phyloP scores from a whole-genome alignment of 2,329 filamentous ascomycete genomes.

The Tolypocladium cylindrosporum region DNA sequence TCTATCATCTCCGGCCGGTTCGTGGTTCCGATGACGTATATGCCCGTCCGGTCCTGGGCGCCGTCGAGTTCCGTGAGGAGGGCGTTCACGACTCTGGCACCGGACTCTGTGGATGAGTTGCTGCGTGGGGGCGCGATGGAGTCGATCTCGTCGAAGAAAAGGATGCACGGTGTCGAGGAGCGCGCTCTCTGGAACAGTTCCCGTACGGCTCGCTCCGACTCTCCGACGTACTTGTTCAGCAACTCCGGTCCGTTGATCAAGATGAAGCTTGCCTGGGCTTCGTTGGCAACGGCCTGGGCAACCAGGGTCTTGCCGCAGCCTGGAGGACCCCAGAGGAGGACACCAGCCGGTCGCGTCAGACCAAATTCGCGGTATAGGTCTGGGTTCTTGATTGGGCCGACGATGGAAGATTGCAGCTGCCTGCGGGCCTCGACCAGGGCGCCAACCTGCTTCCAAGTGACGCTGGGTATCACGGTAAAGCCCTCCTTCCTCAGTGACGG shows the following conservation, averaged over 20 bases:
- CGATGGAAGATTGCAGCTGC: slow-evolving; percentile 75
- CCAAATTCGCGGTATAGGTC: slow-evolving; percentile 67
- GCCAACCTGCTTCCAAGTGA: slow-evolving; percentile 88
- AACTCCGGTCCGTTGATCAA: slow-evolving; percentile 94
- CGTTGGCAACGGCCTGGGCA: slow-evolving; percentile 91
- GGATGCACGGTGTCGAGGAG: slow-evolving; percentile 79
- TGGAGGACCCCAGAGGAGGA: slow-evolving; percentile 91
- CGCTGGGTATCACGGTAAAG: slow-evolving; percentile 87
- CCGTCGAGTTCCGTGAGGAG: slow-evolving; percentile 92
- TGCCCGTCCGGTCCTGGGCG: slow-evolving; percentile 65
- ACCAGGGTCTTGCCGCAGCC: slow-evolving; percentile 95
- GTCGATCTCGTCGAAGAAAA: slow-evolving; percentile 98
- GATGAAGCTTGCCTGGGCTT: slow-evolving; percentile 95
- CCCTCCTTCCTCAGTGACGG: slow-evolving; percentile 75
- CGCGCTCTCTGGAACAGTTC: slow-evolving; percentile 86
- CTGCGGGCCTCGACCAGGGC: slow-evolving; percentile 71
- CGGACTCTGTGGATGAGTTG: slow-evolving; percentile 68
- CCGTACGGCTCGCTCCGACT: slow-evolving; percentile 85
- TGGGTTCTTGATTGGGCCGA: slow-evolving; percentile 78
- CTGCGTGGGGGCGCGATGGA: slow-evolving; percentile 81
- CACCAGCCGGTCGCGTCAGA: slow-evolving; percentile 72
- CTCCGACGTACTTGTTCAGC: slow-evolving; percentile 95
- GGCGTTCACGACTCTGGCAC: slow-evolving; percentile 85
- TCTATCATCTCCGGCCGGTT: slow-evolving; percentile 97
- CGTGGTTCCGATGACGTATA: slow-evolving; percentile 91